A percentile compares a stretch with the other conserved stretches of the same genome.
These are phyloP conservation scores for Aspergillus baeticus DNA, from an alignment of 495 filamentous ascomycete genomes.

Conservation along the genomic window DNA sequence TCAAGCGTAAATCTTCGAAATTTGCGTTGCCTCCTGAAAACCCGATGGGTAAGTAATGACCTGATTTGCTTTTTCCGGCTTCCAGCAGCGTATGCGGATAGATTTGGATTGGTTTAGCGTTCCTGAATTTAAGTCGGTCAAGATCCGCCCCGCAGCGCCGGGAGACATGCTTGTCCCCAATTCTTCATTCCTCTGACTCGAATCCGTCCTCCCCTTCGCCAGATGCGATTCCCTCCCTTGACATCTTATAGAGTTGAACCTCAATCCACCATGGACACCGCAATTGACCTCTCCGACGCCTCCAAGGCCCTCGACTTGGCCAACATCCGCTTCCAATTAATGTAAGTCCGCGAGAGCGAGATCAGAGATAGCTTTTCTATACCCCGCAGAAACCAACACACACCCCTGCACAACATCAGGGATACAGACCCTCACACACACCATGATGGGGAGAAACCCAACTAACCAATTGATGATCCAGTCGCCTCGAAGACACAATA, in stretches of 20 bases:
- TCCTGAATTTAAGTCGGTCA: neutral
- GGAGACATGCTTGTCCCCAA: neutral
- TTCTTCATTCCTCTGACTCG: neutral
- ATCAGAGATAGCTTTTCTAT: slow-evolving; percentile 9
- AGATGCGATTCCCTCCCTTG: neutral
- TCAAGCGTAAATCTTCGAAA: no score
- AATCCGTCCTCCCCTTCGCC: neutral
- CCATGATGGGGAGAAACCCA: neutral
- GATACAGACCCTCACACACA: no score
- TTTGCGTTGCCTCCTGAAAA: no score
- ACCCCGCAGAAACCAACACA: slow-evolving; percentile 12
- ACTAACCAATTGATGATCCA: slow-evolving; percentile 32
- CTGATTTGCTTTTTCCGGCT: neutral
- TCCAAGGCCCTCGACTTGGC: slow-evolving; percentile 82
- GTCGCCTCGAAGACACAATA: slow-evolving; percentile 96
- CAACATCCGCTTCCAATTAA: slow-evolving; percentile 93
- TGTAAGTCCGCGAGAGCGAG: slow-evolving; percentile 54
- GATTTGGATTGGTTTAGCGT: neutral
- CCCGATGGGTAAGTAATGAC: no score
- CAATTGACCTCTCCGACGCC: slow-evolving; percentile 83
- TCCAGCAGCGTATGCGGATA: neutral
- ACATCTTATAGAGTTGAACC: neutral
- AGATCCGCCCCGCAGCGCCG: neutral
- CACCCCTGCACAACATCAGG: no score
- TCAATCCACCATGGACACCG: slow-evolving; percentile 67